Percentiles rank a stretch among this genome's conserved stretches.
Evolutionary conservation across 2,329 filamentous ascomycete genomes (phyloP).

Genomic region (Colletotrichum graminicola): DNA sequence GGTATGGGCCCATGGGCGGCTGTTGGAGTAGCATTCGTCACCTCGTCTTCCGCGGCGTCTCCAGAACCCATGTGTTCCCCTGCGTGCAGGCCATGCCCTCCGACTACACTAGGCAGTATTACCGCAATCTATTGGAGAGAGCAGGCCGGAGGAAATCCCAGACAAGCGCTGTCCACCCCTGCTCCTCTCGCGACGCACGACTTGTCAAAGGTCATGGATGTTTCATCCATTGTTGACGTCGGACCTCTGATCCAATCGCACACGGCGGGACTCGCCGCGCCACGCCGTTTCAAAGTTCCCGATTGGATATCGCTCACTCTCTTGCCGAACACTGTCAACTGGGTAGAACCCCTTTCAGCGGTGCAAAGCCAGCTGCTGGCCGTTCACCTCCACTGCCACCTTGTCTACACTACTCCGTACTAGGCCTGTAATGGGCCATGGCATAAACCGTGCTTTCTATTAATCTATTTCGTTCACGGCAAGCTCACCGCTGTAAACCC

Average conservation of each 20-base stretch:
- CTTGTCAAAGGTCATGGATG: constrained; percentile 35
- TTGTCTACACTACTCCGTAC: too few species aligned
- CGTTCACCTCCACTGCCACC: background rate
- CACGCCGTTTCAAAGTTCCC: constrained; percentile 34
- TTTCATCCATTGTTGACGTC: constrained; percentile 36
- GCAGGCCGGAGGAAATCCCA: background rate
- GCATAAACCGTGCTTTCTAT: constrained; percentile 29
- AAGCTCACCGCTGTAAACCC: constrained; percentile 21
- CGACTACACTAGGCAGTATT: too few species aligned
- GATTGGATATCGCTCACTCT: constrained; percentile 25
- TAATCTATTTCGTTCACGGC: constrained; percentile 36
- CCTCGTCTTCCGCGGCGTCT: constrained; percentile 14
- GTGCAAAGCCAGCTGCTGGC: background rate
- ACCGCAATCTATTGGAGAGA: too few species aligned
- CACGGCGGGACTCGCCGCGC: constrained; percentile 8
- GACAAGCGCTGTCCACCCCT: constrained; percentile 17
- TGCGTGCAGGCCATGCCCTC: too few species aligned
- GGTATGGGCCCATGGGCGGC: constrained; percentile 12
- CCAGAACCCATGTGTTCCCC: background rate
- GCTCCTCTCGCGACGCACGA: constrained; percentile 33
- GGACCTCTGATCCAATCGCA: constrained; percentile 20
- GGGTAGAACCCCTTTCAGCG: constrained; percentile 20
- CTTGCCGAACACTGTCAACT: background rate
- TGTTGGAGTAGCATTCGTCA: constrained; percentile 28
- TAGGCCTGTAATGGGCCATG: background rate